Evolutionary conservation across 75 land plant genomes (phyloP).

Genomic region (Azolla pinnata): DNA sequence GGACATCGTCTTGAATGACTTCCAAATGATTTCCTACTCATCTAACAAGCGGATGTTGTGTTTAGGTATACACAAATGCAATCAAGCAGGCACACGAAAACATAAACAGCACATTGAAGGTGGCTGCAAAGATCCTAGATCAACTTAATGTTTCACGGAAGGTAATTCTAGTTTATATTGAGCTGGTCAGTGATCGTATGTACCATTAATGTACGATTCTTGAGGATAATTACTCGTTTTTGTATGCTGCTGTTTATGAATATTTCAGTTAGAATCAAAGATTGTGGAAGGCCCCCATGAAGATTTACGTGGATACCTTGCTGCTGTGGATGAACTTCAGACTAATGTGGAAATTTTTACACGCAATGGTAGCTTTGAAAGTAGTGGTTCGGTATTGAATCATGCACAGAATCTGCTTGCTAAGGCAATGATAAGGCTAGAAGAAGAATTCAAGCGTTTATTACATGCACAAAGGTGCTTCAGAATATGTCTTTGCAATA

Average conservation of each 20-base stretch:
- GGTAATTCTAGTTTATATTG: conserved; percentile 28
- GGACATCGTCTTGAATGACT: too few relatives aligned
- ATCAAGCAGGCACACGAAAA: conserved; percentile 69
- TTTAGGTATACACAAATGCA: conserved; percentile 60
- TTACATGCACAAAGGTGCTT: conserved; percentile 64
- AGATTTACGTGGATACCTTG: conserved; percentile 67
- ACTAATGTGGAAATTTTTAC: conserved; percentile 54
- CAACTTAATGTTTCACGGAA: conserved; percentile 75
- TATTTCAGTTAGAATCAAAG: conserved; percentile 61
- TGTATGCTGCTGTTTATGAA: background rate
- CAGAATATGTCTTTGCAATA: too few relatives aligned
- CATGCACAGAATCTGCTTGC: conserved; percentile 55
- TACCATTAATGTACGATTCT: too few relatives aligned
- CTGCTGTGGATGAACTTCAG: conserved; percentile 73
- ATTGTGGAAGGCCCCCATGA: conserved; percentile 72
- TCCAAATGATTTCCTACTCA: too few relatives aligned
- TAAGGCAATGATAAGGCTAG: conserved; percentile 67
- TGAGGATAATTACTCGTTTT: background rate
- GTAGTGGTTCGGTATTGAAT: conserved; percentile 57
- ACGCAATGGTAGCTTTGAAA: conserved; percentile 52
- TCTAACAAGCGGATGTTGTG: too few relatives aligned
- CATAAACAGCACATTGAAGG: conserved; percentile 66
- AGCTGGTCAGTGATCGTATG: background rate
- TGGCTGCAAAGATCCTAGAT: conserved; percentile 51
- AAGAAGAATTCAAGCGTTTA: conserved; percentile 58